phyloP scores from a whole-genome alignment of 2,329 filamentous ascomycete species.

The Mycocentrospora acerina region DNA sequence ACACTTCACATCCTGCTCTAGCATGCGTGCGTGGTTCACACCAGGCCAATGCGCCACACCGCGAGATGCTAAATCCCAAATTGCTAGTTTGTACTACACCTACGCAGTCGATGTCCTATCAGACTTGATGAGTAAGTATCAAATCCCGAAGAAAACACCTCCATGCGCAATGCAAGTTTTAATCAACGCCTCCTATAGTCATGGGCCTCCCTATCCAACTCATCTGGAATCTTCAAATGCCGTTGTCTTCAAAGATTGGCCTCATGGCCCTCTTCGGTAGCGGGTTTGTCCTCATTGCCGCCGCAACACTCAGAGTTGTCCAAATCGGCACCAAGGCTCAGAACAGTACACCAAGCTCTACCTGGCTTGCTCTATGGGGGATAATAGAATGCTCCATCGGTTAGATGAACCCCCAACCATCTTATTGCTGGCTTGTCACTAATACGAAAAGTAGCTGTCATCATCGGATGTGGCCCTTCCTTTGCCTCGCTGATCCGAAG shows the following conservation, averaged over 20 bases:
- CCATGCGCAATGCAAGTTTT: background rate
- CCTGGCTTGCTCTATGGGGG: no score
- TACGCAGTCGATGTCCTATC: conserved; percentile 39
- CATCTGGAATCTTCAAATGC: conserved; percentile 40
- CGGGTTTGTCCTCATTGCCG: background rate
- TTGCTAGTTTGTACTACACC: conserved; percentile 38
- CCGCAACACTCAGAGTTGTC: conserved; percentile 1
- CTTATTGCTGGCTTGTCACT: background rate
- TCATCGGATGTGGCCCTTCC: conserved; percentile 1
- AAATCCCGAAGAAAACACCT: no score
- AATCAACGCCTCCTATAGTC: conserved; percentile 17
- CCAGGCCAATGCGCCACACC: no score
- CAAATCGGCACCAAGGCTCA: background rate
- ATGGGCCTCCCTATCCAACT: conserved; percentile 41
- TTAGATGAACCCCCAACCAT: background rate
- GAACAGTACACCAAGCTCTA: no score
- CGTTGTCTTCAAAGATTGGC: background rate
- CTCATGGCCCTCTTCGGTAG: background rate
- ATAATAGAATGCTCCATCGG: conserved; percentile 3
- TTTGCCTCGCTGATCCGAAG: conserved; percentile 1
- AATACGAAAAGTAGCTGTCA: conserved; percentile 1
- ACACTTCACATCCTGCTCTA: no score
- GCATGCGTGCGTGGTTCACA: no score
- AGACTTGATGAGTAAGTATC: conserved; percentile 32
- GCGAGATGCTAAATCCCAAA: no score